These are phyloP conservation scores for Tympanopsis confertula DNA, from an alignment of 2,329 filamentous ascomycete genomes.

Conservation along the genomic window DNA sequence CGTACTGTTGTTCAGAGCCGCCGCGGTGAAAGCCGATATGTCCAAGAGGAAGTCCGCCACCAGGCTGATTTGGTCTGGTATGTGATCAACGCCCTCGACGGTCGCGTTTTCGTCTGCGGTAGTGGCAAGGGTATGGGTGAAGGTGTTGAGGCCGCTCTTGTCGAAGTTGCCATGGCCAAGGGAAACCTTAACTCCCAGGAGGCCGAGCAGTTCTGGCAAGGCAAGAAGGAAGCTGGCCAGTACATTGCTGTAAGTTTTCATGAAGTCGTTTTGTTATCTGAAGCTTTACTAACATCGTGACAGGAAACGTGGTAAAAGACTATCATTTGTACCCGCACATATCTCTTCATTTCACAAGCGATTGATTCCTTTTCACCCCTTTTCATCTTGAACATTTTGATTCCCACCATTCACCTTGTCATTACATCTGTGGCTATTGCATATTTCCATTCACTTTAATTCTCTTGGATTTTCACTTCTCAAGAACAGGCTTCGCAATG, in stretches of 20 bases:
- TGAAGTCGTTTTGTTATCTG: no score
- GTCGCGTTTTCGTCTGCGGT: slow-evolving; percentile 90
- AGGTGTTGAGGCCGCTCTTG: slow-evolving; percentile 75
- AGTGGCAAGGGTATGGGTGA: slow-evolving; percentile 96
- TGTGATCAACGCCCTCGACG: slow-evolving; percentile 91
- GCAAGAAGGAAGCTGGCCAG: slow-evolving; percentile 85
- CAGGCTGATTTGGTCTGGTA: slow-evolving; percentile 98
- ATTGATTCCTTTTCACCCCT: no score
- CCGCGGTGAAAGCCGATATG: slow-evolving; percentile 72
- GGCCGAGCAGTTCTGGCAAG: slow-evolving; percentile 75
- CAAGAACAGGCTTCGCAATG: no score
- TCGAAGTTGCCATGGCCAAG: slow-evolving; percentile 87
- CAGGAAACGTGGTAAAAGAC: no score
- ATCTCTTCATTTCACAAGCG: no score
- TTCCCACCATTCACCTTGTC: no score
- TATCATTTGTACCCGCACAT: no score
- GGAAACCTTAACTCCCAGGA: slow-evolving; percentile 75
- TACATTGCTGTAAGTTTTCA: slow-evolving; percentile 73
- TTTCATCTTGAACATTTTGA: no score
- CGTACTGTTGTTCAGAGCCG: slow-evolving; percentile 72
- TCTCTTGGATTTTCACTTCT: no score
- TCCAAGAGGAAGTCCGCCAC: slow-evolving; percentile 84
- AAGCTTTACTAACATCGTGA: no score
- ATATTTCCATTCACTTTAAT: no score
- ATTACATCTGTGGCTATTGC: no score